Evolutionary conservation across 164 flowering plant genomes (phyloP).

Genomic region (Akebia trifoliata): DNA sequence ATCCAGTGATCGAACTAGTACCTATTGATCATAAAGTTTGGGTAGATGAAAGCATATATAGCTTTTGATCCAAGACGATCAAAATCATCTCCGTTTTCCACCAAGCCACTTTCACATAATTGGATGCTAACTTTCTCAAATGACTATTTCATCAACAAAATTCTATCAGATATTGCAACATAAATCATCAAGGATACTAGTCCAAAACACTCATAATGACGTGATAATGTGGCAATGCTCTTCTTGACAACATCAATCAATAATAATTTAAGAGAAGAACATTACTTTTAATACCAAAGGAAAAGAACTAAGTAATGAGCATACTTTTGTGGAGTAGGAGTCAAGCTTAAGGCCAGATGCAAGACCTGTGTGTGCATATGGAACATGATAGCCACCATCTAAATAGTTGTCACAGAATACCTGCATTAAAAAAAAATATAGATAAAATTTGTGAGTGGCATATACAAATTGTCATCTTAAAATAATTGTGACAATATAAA

Average conservation of each 20-base stretch:
- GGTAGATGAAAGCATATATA: slow-evolving; percentile 84
- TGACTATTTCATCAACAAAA: slow-evolving; percentile 31
- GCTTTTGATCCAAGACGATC: slow-evolving; percentile 80
- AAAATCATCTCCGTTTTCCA: slow-evolving; percentile 30
- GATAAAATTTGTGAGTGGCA: no score
- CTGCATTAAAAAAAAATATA: slow-evolving; percentile 27
- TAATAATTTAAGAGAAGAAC: not conserved
- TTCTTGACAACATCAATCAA: not conserved
- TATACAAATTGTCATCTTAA: not conserved
- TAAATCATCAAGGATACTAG: not conserved
- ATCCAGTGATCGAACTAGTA: slow-evolving; percentile 12
- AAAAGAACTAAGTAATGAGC: slow-evolving; percentile 14
- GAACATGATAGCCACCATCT: slow-evolving; percentile 95
- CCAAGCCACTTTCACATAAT: slow-evolving; percentile 46
- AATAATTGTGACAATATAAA: not conserved
- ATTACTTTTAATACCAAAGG: not conserved
- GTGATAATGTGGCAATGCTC: not conserved
- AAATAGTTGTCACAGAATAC: slow-evolving; percentile 92
- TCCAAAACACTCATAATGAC: not conserved
- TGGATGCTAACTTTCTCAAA: slow-evolving; percentile 87
- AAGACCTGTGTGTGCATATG: slow-evolving; percentile 86
- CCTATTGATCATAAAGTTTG: slow-evolving; percentile 95
- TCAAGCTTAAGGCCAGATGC: slow-evolving; percentile 80
- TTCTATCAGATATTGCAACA: slow-evolving; percentile 12
- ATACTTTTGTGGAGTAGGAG: slow-evolving; percentile 69